These are phyloP conservation scores for Apophysomyces elegans DNA, from an alignment of 371 early-diverging fungal genomes.

Conservation along the genomic window DNA sequence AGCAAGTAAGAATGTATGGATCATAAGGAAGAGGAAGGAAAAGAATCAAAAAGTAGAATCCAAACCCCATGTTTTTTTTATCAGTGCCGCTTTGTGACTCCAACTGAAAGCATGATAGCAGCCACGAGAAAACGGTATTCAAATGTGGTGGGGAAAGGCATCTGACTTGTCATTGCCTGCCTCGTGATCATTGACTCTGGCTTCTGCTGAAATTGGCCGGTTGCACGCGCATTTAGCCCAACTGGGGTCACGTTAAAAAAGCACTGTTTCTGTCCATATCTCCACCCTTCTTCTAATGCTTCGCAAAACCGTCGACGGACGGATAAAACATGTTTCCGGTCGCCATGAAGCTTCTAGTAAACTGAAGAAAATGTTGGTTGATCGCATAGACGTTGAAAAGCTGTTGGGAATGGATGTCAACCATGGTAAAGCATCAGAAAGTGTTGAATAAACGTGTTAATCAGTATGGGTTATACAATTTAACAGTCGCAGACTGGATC, in stretches of 20 bases:
- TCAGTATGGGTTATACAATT: constrained; percentile 33
- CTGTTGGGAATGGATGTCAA: constrained; percentile 45
- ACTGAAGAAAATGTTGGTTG: constrained; percentile 38
- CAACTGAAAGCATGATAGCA: neutral
- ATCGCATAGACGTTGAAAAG: constrained; percentile 42
- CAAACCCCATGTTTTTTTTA: neutral
- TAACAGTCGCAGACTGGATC: neutral
- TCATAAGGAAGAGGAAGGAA: neutral
- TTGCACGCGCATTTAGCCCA: too few relatives aligned
- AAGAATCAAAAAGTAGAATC: neutral
- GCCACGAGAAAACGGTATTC: neutral
- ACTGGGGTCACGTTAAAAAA: neutral
- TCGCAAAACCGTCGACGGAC: neutral
- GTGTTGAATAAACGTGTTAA: neutral
- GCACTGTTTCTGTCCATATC: neutral
- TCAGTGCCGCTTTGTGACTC: neutral
- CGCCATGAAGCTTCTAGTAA: constrained; percentile 21
- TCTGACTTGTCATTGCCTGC: constrained; percentile 2
- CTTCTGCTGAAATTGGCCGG: too few relatives aligned
- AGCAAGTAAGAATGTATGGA: neutral
- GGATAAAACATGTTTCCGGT: constrained; percentile 2
- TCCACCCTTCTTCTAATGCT: neutral
- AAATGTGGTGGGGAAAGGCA: too few relatives aligned
- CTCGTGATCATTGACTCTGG: neutral
- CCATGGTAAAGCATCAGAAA: constrained; percentile 32